Evolutionary conservation across 2,329 filamentous ascomycete genomes (phyloP).

Genomic region (Exophiala alcalophila): DNA sequence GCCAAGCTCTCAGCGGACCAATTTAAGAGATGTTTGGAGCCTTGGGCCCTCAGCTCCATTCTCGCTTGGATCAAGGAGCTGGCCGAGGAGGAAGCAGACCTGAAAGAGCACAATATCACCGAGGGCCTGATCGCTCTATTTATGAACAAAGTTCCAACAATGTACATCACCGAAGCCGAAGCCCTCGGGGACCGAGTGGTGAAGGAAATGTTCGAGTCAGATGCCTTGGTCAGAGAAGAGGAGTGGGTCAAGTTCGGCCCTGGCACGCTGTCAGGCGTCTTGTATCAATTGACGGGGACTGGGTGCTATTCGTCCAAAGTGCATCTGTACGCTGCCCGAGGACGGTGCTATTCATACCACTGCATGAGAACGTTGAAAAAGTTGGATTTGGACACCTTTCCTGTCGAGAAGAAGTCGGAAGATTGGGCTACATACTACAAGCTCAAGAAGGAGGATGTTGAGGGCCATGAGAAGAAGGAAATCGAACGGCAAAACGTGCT

Average conservation of each 20-base stretch:
- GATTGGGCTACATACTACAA: constrained; percentile 92
- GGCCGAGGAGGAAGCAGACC: constrained; percentile 84
- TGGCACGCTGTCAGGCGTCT: constrained; percentile 77
- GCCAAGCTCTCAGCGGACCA: constrained; percentile 77
- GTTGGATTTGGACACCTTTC: constrained; percentile 65
- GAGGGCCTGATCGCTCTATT: constrained; percentile 88
- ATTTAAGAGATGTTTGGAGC: constrained; percentile 79
- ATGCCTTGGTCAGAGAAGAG: constrained; percentile 79
- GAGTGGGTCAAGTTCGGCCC: constrained; percentile 95
- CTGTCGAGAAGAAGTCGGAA: constrained; percentile 65
- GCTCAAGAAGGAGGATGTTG: constrained; percentile 72
- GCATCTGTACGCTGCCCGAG: constrained; percentile 61
- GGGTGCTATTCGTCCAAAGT: constrained; percentile 88
- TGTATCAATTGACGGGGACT: constrained; percentile 87
- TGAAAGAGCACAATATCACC: constrained; percentile 78
- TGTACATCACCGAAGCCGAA: constrained; percentile 97
- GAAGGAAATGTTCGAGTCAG: constrained; percentile 72
- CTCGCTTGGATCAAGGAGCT: constrained; percentile 82
- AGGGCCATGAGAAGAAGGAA: constrained; percentile 75
- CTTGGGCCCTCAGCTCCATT: constrained; percentile 90
- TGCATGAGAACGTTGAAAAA: constrained; percentile 94
- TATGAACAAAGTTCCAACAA: constrained; percentile 91
- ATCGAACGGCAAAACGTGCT: constrained; percentile 89
- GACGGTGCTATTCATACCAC: constrained; percentile 88
- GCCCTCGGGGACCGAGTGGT: constrained; percentile 75